Percentiles rank a stretch among this genome's conserved stretches.
These are phyloP conservation scores for Beauveria sp. DNA, from an alignment of 2,329 filamentous ascomycete species.

Conservation along the genomic window DNA sequence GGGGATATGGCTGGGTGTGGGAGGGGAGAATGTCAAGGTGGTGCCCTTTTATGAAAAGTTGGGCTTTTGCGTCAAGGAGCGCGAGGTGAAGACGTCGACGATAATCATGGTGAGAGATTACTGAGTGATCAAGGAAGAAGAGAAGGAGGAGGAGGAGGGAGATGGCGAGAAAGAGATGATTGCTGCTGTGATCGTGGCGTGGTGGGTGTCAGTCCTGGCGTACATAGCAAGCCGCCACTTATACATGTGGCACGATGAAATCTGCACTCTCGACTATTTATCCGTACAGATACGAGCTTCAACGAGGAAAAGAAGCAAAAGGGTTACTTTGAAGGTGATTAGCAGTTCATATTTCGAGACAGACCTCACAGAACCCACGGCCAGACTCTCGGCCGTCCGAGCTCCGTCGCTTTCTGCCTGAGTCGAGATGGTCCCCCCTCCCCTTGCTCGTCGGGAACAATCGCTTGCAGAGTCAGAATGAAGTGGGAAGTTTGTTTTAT, in stretches of 20 bases:
- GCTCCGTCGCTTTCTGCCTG: not conserved
- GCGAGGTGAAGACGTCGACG: conserved; percentile 26
- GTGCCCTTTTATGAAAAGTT: conserved; percentile 40
- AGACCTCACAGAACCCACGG: not conserved
- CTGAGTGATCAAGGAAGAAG: not conserved
- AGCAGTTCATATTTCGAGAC: not conserved
- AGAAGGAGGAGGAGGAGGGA: not conserved
- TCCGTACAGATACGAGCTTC: no score
- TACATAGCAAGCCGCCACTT: no score
- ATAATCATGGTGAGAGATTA: conserved; percentile 35
- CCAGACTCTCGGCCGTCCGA: not conserved
- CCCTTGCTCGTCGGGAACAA: not conserved
- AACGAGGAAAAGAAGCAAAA: not conserved
- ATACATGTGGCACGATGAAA: no score
- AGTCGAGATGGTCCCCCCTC: not conserved
- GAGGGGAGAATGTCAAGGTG: conserved; percentile 39
- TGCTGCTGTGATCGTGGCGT: not conserved
- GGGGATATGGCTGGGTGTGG: conserved; percentile 37
- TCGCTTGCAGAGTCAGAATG: not conserved
- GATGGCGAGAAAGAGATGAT: not conserved
- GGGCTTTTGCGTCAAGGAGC: conserved; percentile 33
- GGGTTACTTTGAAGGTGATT: no score
- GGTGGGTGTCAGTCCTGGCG: no score
- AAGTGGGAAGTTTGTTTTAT: not conserved
- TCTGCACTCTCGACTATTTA: no score